These are phyloP conservation scores for Mesembryanthemum crystallinum DNA, from an alignment of 148 eudicot species.

Conservation along the genomic window DNA sequence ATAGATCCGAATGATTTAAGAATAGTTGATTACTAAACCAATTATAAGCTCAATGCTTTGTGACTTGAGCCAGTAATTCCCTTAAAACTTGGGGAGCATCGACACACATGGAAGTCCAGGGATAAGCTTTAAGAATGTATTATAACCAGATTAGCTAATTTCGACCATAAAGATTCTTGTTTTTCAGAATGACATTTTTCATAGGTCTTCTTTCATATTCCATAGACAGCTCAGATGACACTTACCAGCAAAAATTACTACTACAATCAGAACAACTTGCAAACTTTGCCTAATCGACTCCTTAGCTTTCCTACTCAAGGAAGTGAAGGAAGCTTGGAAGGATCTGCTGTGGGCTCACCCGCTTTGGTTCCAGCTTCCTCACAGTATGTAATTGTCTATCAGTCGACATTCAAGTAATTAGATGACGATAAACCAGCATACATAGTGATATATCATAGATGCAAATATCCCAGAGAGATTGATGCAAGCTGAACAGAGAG, in stretches of 20 bases:
- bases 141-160: too few species aligned
- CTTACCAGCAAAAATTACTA: constrained; percentile 5
- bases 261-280: constrained; percentile 15
- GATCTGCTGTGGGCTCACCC: constrained; percentile 33
- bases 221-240: constrained; percentile 8
- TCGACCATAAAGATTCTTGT: too few species aligned
- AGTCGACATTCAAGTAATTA: constrained; percentile 18
- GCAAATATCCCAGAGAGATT: constrained; percentile 34
- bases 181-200: constrained; percentile 23
- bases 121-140: too few species aligned
- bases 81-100: too few species aligned
- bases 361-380: constrained; percentile 45
- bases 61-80: too few species aligned
- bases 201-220: constrained; percentile 14
- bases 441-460: constrained; percentile 14
- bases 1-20: background rate
- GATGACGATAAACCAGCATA: constrained; percentile 45
- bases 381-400: constrained; percentile 40
- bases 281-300: constrained; percentile 4
- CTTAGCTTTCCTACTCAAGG: constrained; percentile 18
- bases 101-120: too few species aligned
- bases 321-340: constrained; percentile 27
- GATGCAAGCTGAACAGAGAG: constrained; percentile 26
- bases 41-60: too few species aligned
- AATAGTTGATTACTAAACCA: too few species aligned